A percentile compares a stretch with the other conserved stretches of the same genome.
These are phyloP conservation scores for Aspergillus sp. DNA, from an alignment of 2,329 filamentous ascomycete species.

Conservation along the genomic window DNA sequence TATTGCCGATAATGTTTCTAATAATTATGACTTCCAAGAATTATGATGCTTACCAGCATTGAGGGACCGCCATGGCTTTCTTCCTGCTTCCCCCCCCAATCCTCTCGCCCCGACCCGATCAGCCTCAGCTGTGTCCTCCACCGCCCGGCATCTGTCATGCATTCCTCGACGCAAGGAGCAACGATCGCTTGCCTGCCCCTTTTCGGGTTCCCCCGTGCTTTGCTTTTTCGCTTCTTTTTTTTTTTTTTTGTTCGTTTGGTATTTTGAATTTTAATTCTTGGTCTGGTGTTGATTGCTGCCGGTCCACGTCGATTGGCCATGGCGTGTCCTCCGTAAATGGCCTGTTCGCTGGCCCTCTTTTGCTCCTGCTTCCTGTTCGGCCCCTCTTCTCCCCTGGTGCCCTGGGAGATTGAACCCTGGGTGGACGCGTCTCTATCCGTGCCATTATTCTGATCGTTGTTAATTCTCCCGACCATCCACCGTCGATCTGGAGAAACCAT, in stretches of 20 bases:
- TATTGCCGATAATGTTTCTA: neutral
- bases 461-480: constrained; percentile 3
- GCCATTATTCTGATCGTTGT: neutral
- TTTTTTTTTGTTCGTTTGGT: too few relatives aligned
- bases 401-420: neutral
- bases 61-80: neutral
- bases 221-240: neutral
- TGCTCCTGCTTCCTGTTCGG: neutral
- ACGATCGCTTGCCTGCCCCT: constrained; percentile 16
- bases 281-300: too few relatives aligned
- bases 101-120: constrained; percentile 4
- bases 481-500: constrained; percentile 2
- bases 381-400: neutral
- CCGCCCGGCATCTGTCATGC: constrained; percentile 19
- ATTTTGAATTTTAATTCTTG: too few relatives aligned
- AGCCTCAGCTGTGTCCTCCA: constrained; percentile 6
- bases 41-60: neutral
- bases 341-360: neutral
- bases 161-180: constrained; percentile 19
- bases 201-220: constrained; percentile 9
- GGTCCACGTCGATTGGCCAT: too few relatives aligned
- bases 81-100: neutral
- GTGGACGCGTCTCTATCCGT: neutral
- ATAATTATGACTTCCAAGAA: neutral
- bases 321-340: neutral